These are phyloP conservation scores for Elasticomyces elasticus DNA, from an alignment of 495 filamentous ascomycete genomes.

Conservation along the genomic window DNA sequence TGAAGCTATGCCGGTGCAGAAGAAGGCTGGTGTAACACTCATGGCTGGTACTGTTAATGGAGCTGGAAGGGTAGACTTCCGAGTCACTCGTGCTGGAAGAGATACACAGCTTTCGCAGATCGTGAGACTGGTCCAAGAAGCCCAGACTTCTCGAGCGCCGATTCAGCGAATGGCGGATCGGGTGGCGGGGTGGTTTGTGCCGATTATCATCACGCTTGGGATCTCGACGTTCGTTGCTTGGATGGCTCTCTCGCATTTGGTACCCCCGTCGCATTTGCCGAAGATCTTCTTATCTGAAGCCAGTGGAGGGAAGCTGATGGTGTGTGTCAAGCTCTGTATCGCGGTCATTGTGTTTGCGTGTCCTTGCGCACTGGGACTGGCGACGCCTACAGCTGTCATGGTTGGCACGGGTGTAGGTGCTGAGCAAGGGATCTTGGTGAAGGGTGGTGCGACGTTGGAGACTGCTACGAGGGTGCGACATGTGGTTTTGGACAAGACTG, in stretches of 20 bases:
- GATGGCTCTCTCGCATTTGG: conserved; percentile 87
- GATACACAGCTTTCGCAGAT: conserved; percentile 98
- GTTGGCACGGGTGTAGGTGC: conserved; percentile 94
- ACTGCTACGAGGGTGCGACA: conserved; percentile 84
- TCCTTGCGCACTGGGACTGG: conserved; percentile 87
- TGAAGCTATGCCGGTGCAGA: conserved; percentile 86
- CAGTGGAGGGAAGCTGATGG: conserved; percentile 84
- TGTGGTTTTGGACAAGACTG: conserved; percentile 98
- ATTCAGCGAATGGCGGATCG: conserved; percentile 91
- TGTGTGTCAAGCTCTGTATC: conserved; percentile 95
- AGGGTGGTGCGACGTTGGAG: conserved; percentile 88
- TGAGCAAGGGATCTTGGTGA: conserved; percentile 94
- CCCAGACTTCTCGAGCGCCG: conserved; percentile 85
- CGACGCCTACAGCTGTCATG: conserved; percentile 96
- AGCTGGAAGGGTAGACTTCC: conserved; percentile 81
- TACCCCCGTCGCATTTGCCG: conserved; percentile 57
- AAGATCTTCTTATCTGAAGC: conserved; percentile 71
- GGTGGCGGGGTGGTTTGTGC: conserved; percentile 91
- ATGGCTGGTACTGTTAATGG: conserved; percentile 98
- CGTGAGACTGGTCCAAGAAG: conserved; percentile 91
- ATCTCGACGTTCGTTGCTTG: conserved; percentile 77
- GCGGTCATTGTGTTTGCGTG: conserved; percentile 98
- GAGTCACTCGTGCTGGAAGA: conserved; percentile 81
- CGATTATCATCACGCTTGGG: conserved; percentile 74
- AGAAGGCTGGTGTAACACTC: conserved; percentile 64